Conservation (phyloP, 495 filamentous ascomycete genomes). For the Tuber borchii region DNA sequence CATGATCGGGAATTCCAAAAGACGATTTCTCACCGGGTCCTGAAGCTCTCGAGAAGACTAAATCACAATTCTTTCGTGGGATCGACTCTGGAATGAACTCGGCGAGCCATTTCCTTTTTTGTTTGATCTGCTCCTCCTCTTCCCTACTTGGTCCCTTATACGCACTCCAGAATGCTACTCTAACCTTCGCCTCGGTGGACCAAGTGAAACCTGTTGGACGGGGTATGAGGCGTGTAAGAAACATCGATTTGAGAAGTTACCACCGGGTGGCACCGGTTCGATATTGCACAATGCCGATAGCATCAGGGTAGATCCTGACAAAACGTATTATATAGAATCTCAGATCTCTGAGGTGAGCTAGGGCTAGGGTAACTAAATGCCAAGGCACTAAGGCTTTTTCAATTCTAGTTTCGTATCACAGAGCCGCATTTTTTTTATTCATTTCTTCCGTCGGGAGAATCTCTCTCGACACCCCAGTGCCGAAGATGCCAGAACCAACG, state of each 20-base stretch:
- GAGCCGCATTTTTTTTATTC: neutral
- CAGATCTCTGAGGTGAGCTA: neutral
- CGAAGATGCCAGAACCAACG: conserved; percentile 36
- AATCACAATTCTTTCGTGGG: conserved; percentile 57
- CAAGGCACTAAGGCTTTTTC: neutral
- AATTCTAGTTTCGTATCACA: neutral
- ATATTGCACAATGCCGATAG: no score
- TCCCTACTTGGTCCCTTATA: conserved; percentile 4
- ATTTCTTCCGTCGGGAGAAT: neutral
- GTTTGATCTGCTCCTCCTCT: conserved; percentile 56
- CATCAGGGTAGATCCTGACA: neutral
- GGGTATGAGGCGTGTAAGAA: neutral
- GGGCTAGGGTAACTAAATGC: neutral
- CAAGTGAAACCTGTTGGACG: neutral
- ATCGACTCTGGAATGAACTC: conserved; percentile 58
- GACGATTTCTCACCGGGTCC: conserved; percentile 55
- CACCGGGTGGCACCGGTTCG: neutral
- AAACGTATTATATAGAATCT: neutral
- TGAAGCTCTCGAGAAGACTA: conserved; percentile 77
- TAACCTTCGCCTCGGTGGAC: neutral
- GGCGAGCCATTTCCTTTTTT: conserved; percentile 69
- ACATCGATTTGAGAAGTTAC: neutral
- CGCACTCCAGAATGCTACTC: neutral
- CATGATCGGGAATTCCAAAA: no score
- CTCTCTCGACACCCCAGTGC: neutral